A percentile compares a stretch with the other conserved stretches of the same genome.
Conservation (phyloP, 371 early-diverging fungal genomes). For the Capniomyces stellatus region DNA sequence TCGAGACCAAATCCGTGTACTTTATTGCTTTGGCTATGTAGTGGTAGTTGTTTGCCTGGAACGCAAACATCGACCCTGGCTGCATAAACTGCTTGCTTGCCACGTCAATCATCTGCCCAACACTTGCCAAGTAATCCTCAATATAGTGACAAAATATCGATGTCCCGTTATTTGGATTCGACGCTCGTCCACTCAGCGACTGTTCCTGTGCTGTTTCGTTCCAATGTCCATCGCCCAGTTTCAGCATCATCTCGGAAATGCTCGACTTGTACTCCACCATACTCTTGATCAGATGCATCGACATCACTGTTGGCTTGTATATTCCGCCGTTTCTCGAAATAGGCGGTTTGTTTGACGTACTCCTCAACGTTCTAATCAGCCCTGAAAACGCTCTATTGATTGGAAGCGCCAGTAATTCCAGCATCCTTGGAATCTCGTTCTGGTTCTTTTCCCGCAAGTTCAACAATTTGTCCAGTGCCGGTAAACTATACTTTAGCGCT, state of each 20-base stretch:
- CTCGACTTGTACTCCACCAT: constrained; percentile 19
- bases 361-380: constrained; percentile 12
- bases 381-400: constrained; percentile 13
- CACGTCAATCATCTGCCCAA: constrained; percentile 16
- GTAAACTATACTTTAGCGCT: constrained; percentile 14
- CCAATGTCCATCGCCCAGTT: constrained; percentile 27
- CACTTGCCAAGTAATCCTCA: constrained; percentile 19
- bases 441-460: constrained; percentile 7
- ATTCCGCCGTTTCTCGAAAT: constrained; percentile 23
- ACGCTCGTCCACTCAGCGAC: constrained; percentile 9
- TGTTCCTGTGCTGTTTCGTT: constrained; percentile 11
- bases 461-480: constrained; percentile 9
- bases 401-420: constrained; percentile 11
- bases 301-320: constrained; percentile 15
- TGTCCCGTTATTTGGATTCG: constrained; percentile 21
- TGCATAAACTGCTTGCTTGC: constrained; percentile 24
- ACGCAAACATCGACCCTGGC: constrained; percentile 21
- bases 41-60: constrained; percentile 24
- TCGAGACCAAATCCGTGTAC: constrained; percentile 17
- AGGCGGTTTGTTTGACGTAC: constrained; percentile 15
- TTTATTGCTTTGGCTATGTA: constrained; percentile 19
- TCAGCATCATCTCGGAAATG: constrained; percentile 16
- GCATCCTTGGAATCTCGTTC: constrained; percentile 13
- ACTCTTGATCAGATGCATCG: constrained; percentile 5
- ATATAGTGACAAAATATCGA: constrained; percentile 25